phyloP scores from a whole-genome alignment of 441 rosid species.

The California macrophylla region DNA sequence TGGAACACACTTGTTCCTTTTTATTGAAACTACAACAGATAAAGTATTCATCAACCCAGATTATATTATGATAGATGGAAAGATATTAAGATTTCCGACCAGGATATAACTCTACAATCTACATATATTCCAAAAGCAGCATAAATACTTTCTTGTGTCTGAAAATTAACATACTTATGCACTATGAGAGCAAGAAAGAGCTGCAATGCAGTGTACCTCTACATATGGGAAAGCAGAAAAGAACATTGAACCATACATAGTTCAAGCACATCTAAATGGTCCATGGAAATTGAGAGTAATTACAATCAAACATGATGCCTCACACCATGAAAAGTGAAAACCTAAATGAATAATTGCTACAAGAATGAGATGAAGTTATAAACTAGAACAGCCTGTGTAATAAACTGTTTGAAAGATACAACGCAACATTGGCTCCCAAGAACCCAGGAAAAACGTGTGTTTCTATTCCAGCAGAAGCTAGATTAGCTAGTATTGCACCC shows the following conservation, averaged over 20 bases:
- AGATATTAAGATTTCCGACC: background rate
- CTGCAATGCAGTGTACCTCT: background rate
- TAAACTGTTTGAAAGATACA: background rate
- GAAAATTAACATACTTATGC: background rate
- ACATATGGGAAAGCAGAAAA: background rate
- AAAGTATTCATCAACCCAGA: background rate
- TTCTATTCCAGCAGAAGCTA: background rate
- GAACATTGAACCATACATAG: background rate
- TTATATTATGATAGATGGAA: background rate
- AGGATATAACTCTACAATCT: background rate
- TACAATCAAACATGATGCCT: background rate
- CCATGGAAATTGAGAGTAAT: background rate
- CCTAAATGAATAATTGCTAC: background rate
- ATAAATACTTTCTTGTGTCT: background rate
- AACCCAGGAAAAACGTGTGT: background rate
- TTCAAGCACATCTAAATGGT: background rate
- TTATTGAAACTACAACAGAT: background rate
- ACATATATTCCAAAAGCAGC: background rate
- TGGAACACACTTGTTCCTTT: background rate
- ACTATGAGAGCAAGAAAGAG: background rate
- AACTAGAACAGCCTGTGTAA: background rate
- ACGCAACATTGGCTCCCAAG: slow-evolving; percentile 9
- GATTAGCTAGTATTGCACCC: background rate
- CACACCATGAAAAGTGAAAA: background rate
- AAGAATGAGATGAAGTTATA: background rate